These are phyloP conservation scores for Cladosporium sp. DNA, from an alignment of 2,329 filamentous ascomycete genomes.

Conservation along the genomic window DNA sequence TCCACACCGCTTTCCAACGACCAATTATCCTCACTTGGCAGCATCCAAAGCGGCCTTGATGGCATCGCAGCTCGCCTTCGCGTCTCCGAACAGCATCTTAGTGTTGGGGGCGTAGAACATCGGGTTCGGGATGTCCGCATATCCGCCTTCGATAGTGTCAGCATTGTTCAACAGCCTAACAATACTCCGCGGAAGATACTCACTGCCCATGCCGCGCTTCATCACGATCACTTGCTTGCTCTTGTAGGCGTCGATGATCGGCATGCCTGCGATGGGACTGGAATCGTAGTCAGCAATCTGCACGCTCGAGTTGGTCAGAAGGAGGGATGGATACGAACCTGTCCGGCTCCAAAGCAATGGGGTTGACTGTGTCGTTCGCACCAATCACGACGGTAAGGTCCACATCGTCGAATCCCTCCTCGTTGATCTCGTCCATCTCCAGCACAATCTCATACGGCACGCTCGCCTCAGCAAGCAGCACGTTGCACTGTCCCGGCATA, in stretches of 20 bases:
- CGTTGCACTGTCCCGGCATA: conserved; percentile 92
- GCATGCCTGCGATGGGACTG: conserved; percentile 84
- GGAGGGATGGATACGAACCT: conserved; percentile 17
- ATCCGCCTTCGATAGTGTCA: conserved; percentile 27
- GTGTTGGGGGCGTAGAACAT: conserved; percentile 91
- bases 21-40: not conserved
- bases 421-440: conserved; percentile 96
- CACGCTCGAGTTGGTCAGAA: not conserved
- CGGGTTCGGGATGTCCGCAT: conserved; percentile 79
- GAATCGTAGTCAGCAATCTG: conserved; percentile 11
- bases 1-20: not conserved
- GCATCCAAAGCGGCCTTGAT: conserved; percentile 27
- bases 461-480: conserved; percentile 77
- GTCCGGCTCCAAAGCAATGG: conserved; percentile 76
- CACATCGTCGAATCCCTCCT: conserved; percentile 72
- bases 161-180: not conserved
- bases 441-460: conserved; percentile 89
- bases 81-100: conserved; percentile 89
- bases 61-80: conserved; percentile 50
- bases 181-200: conserved; percentile 2
- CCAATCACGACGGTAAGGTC: conserved; percentile 85
- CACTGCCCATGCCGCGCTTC: conserved; percentile 81
- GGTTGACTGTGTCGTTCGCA: conserved; percentile 89
- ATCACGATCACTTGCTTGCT: conserved; percentile 88
- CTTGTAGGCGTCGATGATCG: conserved; percentile 88